Base-by-base conservation (phyloP, 163 green algal genomes). In the Scenedesmus sp. region DNA sequence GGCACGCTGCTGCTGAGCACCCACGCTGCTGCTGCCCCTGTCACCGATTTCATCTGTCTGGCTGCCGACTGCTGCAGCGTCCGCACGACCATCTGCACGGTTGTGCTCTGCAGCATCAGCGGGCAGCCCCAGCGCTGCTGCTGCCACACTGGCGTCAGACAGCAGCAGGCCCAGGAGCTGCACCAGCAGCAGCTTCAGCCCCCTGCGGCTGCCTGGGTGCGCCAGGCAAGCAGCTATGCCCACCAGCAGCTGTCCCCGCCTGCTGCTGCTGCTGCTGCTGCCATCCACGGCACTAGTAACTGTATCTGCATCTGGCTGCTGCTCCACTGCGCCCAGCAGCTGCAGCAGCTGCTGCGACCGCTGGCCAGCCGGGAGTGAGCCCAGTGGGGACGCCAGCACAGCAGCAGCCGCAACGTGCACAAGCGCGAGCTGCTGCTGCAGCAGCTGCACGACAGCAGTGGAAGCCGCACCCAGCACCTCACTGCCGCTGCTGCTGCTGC, bases 351-450 rank as follows among this genome's bases (percentile, higher is more conserved):
- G 82, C 53, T 87, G 82, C 82, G 53, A 13, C 16, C 82, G n/a
- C 51, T 76, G 82, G 49, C 44, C n/a, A 42, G 68, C n/a, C 3
- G 51, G 15, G 22, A 84, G 78, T 33, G 78, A 53, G 22, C 12
- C 78, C 6, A 84, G 16, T 12, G 78, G 35, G 0, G 78, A 49
- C 0, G 78, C 78, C 9, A 84, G 78, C 78, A 53, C 78, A 33
- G 37, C 73, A 51, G 78, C 33, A 37, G 78, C 78, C 20, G 78
- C 78, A 51, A 84, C 35, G 5, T 84, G 78, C 78, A 84, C 43
- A 0, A 84, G 78, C 43, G 35, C 35, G 5, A 84, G 43, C 78
- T 90, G 85, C 70, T 90, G 85, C 72, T 76, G 85, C 85, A 89
- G 61, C 68, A 83, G 42, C 18, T 13, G 20, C 30, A 89, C 18